These are phyloP conservation scores for Kodamaea jinghongensis DNA, from an alignment of 805 yeast species.

Conservation along the genomic window DNA sequence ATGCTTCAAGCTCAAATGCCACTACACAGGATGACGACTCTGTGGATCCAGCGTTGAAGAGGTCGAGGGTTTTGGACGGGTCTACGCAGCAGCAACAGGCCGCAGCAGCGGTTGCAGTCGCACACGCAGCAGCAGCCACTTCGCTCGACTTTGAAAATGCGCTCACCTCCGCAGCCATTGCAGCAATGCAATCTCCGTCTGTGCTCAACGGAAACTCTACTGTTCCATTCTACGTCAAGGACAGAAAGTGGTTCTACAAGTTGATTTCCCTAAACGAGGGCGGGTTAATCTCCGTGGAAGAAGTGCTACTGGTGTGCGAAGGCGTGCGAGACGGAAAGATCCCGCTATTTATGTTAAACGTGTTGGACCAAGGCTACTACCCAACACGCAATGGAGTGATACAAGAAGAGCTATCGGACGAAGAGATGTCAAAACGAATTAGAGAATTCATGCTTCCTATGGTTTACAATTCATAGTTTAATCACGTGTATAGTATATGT, in stretches of 20 bases:
- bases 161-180: slow-evolving; percentile 29
- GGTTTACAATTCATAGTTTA: slow-evolving; percentile 20
- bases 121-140: slow-evolving; percentile 8
- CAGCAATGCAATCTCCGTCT: slow-evolving; percentile 31
- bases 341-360: slow-evolving; percentile 35
- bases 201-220: slow-evolving; percentile 21
- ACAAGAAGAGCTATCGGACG: slow-evolving; percentile 22
- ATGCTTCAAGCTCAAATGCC: slow-evolving; percentile 7
- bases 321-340: slow-evolving; percentile 38
- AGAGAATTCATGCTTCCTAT: slow-evolving; percentile 36
- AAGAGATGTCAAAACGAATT: slow-evolving; percentile 30
- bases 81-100: slow-evolving; percentile 9
- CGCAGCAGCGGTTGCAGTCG: slow-evolving; percentile 5
- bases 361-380: slow-evolving; percentile 30
- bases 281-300: slow-evolving; percentile 25
- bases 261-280: slow-evolving; percentile 27
- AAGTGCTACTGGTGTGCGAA: slow-evolving; percentile 32
- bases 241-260: slow-evolving; percentile 37
- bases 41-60: slow-evolving; percentile 29
- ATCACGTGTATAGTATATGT: slow-evolving; percentile 1
- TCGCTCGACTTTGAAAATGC: slow-evolving; percentile 24
- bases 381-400: slow-evolving; percentile 18
- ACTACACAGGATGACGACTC: slow-evolving; percentile 20
- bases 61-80: slow-evolving; percentile 15
- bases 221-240: slow-evolving; percentile 31